These are phyloP conservation scores for Komagataella pseudopastoris DNA, from an alignment of 805 yeast genomes.

Conservation along the genomic window DNA sequence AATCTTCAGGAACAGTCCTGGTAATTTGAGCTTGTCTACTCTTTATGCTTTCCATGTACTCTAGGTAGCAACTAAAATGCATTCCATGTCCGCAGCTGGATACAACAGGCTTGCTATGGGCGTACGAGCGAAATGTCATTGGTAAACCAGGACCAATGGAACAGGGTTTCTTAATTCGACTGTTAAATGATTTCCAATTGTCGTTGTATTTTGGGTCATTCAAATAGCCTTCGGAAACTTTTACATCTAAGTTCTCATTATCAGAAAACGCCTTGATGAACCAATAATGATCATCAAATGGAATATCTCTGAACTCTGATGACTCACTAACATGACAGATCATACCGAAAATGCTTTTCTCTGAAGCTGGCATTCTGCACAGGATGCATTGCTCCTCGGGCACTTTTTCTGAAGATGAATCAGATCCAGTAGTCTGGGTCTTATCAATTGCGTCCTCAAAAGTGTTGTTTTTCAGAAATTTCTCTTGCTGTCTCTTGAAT, in stretches of 20 bases:
- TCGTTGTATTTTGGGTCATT: conserved; percentile 18
- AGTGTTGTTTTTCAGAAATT: conserved; percentile 47
- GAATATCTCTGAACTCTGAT: conserved; percentile 49
- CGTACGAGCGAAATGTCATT: conserved; percentile 15
- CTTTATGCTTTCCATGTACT: conserved; percentile 43
- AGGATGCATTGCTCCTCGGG: conserved; percentile 69
- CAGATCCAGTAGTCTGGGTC: conserved; percentile 19
- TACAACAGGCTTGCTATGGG: conserved; percentile 33
- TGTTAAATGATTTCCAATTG: conserved; percentile 16
- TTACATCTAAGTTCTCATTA: conserved; percentile 22
- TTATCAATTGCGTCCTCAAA: conserved; percentile 26
- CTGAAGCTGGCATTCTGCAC: conserved; percentile 60
- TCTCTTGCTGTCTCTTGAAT: conserved; percentile 65
- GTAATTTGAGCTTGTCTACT: conserved; percentile 56
- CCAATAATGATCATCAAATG: conserved; percentile 54
- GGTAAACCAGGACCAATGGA: conserved; percentile 69
- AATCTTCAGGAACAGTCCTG: conserved; percentile 67
- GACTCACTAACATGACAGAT: conserved; percentile 47
- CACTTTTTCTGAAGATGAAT: conserved; percentile 38
- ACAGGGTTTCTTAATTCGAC: conserved; percentile 18
- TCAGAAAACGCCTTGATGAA: conserved; percentile 48
- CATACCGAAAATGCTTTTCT: conserved; percentile 63
- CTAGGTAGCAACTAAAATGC: conserved; percentile 68
- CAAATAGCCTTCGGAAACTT: neutral
- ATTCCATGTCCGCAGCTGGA: conserved; percentile 91